Conservation (phyloP, 495 filamentous ascomycete species). For the Terfezia claveryi region DNA sequence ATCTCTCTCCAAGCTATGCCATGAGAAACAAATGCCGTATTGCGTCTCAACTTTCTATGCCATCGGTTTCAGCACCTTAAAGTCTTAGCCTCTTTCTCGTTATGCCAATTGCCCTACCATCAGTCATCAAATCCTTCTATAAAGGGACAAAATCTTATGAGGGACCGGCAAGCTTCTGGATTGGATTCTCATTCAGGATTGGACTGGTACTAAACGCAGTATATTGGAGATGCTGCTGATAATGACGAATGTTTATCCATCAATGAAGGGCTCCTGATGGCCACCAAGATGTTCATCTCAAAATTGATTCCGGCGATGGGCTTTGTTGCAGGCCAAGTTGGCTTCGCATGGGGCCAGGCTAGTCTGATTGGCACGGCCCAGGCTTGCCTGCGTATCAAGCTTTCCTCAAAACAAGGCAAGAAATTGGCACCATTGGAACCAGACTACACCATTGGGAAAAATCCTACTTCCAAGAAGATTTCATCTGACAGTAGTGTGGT, state of each 20-base stretch:
- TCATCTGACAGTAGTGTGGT: slow-evolving; percentile 32
- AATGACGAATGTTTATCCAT: slow-evolving; percentile 51
- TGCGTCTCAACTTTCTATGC: slow-evolving; percentile 92
- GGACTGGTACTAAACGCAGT: slow-evolving; percentile 53
- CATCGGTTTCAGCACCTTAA: slow-evolving; percentile 84
- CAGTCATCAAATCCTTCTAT: slow-evolving; percentile 59
- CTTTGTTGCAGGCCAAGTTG: slow-evolving; percentile 42
- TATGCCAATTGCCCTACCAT: slow-evolving; percentile 52
- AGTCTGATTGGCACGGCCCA: no score
- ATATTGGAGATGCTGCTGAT: slow-evolving; percentile 86
- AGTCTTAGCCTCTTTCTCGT: slow-evolving; percentile 61
- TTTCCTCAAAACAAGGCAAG: slow-evolving; percentile 16
- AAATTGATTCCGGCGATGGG: slow-evolving; percentile 50
- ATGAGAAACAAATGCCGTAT: slow-evolving; percentile 95
- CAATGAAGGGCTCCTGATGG: slow-evolving; percentile 40
- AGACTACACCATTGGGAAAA: no score
- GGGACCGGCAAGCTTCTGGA: slow-evolving; percentile 61
- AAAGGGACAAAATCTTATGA: slow-evolving; percentile 60
- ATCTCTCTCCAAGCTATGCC: slow-evolving; percentile 78
- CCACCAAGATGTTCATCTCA: slow-evolving; percentile 48
- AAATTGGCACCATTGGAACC: slow-evolving; percentile 1
- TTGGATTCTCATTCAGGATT: slow-evolving; percentile 55
- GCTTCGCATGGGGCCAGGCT: slow-evolving; percentile 51
- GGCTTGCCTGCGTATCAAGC: slow-evolving; percentile 44
- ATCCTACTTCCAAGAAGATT: not conserved